phyloP scores from a whole-genome alignment of 2,329 filamentous ascomycete genomes.

The Xylaria sp. region DNA sequence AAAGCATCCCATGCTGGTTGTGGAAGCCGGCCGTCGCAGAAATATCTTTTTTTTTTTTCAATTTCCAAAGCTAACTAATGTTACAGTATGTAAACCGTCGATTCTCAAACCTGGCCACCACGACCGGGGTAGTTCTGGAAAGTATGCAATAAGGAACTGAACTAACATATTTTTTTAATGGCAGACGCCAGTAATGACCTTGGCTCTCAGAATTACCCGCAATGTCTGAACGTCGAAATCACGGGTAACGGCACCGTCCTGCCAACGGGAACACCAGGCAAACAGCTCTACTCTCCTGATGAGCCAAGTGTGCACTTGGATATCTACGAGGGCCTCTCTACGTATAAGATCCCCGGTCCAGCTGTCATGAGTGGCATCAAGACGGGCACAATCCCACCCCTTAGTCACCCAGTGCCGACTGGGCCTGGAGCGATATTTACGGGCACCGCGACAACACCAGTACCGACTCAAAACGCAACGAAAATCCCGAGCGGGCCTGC shows the following conservation, averaged over 20 bases:
- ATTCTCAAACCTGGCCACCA: no score
- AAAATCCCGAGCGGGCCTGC: not conserved
- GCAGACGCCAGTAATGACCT: conserved; percentile 46
- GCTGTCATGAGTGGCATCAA: conserved; percentile 28
- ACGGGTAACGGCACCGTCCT: conserved; percentile 50
- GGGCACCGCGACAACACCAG: conserved; percentile 19
- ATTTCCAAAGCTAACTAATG: no score
- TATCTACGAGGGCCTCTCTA: conserved; percentile 32
- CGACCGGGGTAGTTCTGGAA: no score
- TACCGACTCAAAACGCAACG: conserved; percentile 6
- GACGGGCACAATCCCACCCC: conserved; percentile 15
- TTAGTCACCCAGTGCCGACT: conserved; percentile 36
- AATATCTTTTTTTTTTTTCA: no score
- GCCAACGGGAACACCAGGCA: conserved; percentile 33
- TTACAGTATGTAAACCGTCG: no score
- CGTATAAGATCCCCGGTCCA: conserved; percentile 39
- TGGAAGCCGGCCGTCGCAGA: no score
- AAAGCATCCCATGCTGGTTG: no score
- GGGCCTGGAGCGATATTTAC: conserved; percentile 29
- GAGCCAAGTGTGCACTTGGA: conserved; percentile 37
- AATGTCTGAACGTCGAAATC: conserved; percentile 64
- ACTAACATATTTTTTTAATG: no score
- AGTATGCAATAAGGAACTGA: no score
- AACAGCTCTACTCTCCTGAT: conserved; percentile 35
- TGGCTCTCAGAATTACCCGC: conserved; percentile 59